Conservation (phyloP, 2,329 filamentous ascomycete genomes). For the Fusarium coicis region DNA sequence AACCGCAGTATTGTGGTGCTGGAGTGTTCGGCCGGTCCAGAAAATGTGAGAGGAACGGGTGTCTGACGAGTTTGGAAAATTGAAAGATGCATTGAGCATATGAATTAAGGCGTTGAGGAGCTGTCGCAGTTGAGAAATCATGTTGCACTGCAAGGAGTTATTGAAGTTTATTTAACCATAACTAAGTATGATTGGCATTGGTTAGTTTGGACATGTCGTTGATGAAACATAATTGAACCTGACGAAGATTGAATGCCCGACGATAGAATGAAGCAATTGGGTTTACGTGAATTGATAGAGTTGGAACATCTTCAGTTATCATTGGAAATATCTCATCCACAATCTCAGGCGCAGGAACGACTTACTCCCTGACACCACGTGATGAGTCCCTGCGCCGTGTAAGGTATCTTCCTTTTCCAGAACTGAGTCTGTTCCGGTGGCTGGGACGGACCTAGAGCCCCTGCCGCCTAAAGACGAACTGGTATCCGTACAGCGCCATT, state of each 20-base stretch:
- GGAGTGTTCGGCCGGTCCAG: conserved; percentile 41
- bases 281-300: not conserved
- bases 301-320: not conserved
- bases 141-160: conserved; percentile 13
- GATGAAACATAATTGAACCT: conserved; percentile 7
- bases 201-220: not conserved
- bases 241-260: not conserved
- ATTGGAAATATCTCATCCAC: not conserved
- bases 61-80: conserved; percentile 26
- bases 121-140: not conserved
- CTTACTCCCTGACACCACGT: conserved; percentile 23
- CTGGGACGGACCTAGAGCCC: conserved; percentile 20
- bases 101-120: not conserved
- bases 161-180: conserved; percentile 5
- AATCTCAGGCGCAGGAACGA: not conserved
- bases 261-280: not conserved
- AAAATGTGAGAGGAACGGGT: conserved; percentile 39
- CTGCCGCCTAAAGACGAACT: conserved; percentile 35
- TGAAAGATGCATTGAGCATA: not conserved
- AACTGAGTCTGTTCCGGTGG: conserved; percentile 10
- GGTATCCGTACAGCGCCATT: conserved; percentile 40
- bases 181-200: conserved; percentile 5
- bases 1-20: conserved; percentile 37
- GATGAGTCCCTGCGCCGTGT: conserved; percentile 10
- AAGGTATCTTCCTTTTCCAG: not conserved